A percentile compares a stretch with the other conserved stretches of the same genome.
phyloP scores from a whole-genome alignment of 805 yeast species.

The Millerago galiae region DNA sequence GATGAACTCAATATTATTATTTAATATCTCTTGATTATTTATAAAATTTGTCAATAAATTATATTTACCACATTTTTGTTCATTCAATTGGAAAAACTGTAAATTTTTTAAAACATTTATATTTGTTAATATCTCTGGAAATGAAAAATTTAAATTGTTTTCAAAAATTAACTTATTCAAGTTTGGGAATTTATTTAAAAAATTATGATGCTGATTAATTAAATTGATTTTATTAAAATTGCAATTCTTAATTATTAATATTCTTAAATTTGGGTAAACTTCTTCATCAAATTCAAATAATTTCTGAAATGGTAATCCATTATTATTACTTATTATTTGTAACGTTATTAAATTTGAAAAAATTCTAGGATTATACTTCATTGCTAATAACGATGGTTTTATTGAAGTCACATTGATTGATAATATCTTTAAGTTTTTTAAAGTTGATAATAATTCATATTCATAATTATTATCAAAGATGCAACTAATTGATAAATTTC shows the following conservation, averaged over 20 bases:
- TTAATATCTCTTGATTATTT: conserved; percentile 5
- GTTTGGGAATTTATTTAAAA: conserved; percentile 16
- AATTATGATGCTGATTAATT: conserved; percentile 17
- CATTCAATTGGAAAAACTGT: conserved; percentile 6
- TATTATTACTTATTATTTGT: conserved; percentile 11
- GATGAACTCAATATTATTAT: conserved; percentile 6
- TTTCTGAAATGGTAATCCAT: conserved; percentile 14
- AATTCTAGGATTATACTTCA: background rate
- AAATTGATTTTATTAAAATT: conserved; percentile 14
- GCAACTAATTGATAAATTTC: conserved; percentile 15
- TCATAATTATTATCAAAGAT: conserved; percentile 15
- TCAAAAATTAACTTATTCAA: conserved; percentile 17
- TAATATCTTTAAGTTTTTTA: conserved; percentile 15
- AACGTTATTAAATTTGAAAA: conserved; percentile 11
- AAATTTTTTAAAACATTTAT: conserved; percentile 7
- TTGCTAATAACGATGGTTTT: conserved; percentile 4
- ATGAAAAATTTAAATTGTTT: conserved; percentile 11
- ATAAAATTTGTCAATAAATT: conserved; percentile 2
- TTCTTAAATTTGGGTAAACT: conserved; percentile 12
- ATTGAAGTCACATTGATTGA: conserved; percentile 6
- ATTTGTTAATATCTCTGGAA: conserved; percentile 5
- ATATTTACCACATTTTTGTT: conserved; percentile 6
- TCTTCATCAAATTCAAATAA: conserved; percentile 12
- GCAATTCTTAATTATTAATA: conserved; percentile 18
- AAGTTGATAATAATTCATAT: conserved; percentile 8